Evolutionary conservation across 2,329 filamentous ascomycete genomes (phyloP), one percentile per base, ranked within the genome.

Genomic region (Ceratocystiopsis sp.): DNA sequence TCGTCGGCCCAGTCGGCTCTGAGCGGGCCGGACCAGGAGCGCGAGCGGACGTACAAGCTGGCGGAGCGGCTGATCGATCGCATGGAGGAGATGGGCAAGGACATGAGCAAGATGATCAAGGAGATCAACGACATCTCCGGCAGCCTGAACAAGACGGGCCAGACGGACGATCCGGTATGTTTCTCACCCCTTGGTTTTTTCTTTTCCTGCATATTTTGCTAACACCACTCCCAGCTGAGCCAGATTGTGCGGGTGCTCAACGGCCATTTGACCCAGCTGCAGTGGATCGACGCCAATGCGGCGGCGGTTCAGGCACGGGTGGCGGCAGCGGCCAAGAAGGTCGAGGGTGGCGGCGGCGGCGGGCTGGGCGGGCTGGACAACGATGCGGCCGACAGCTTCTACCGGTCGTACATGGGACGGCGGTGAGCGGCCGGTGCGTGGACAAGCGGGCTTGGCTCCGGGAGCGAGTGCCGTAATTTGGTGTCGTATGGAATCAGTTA

Each of bases 221-320:
- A 46, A 49, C 44, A 18, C 3, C 3, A 0, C 16, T 57, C 14
- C 57, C 15, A 95, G 80, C 71, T 96, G 56, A 89, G 85, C 52
- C 86, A 95, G 62, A 93, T 98, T 55, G 89, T 96, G 42, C 80
- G 85, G 49, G 86, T 96, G 41, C 78, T 98, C 52, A 98, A 98
- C 59, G 78, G 80, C 19, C 91, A 98, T 59, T 75, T 98, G 35
- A 78, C 79, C 34, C 87, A 95, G 61, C 70, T 98, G 47, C 89
- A 95, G 61, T 83, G 82, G 65, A 96, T 98, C 59, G 89, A 96
- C 57, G 75, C 78, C 50, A 87, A 89, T 50, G 83, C 89, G 34
- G 73, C 78, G 15, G 73, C 79, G 32, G 68, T 96, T 42, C 83
- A 93, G 59, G 71, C 78, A 46, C 93, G 93, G 69, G 84, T 96